Conservation (phyloP, 75 land plant genomes). For the Isoetes taiwanensis region DNA sequence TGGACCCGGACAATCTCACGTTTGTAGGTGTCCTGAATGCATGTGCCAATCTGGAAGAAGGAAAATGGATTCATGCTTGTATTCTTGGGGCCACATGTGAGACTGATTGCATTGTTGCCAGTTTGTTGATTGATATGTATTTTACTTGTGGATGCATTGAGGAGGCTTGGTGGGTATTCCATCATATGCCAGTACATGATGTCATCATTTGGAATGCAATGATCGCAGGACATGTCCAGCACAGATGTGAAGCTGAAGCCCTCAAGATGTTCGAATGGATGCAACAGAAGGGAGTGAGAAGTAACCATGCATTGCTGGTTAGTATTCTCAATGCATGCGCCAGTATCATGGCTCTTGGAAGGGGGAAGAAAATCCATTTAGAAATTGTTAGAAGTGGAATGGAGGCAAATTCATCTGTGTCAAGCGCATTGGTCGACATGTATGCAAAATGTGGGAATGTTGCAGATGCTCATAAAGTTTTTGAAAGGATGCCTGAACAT, state of each 20-base stretch:
- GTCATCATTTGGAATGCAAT: constrained; percentile 37
- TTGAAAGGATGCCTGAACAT: not conserved
- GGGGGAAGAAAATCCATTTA: constrained; percentile 9
- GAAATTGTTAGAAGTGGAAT: not conserved
- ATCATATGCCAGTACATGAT: constrained; percentile 13
- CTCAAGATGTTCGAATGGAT: constrained; percentile 16
- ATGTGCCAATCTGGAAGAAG: too few relatives aligned
- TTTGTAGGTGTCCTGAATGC: constrained; percentile 9
- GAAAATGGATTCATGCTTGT: too few relatives aligned
- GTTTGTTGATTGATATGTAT: constrained; percentile 9
- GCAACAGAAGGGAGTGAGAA: constrained; percentile 9
- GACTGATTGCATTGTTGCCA: too few relatives aligned
- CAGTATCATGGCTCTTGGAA: not conserved
- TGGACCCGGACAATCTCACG: constrained; percentile 7
- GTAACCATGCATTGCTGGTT: constrained; percentile 26
- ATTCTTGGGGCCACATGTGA: too few relatives aligned
- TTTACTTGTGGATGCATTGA: not conserved
- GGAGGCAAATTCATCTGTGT: not conserved
- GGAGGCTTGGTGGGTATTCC: constrained; percentile 23
- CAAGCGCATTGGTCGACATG: constrained; percentile 12
- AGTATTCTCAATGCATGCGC: constrained; percentile 30
- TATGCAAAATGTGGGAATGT: constrained; percentile 13
- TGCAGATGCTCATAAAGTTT: constrained; percentile 4
- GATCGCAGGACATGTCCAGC: constrained; percentile 23
- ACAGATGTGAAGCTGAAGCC: constrained; percentile 19